Conservation (phyloP, 2,329 filamentous ascomycete genomes). For the Fusarium sp. region DNA sequence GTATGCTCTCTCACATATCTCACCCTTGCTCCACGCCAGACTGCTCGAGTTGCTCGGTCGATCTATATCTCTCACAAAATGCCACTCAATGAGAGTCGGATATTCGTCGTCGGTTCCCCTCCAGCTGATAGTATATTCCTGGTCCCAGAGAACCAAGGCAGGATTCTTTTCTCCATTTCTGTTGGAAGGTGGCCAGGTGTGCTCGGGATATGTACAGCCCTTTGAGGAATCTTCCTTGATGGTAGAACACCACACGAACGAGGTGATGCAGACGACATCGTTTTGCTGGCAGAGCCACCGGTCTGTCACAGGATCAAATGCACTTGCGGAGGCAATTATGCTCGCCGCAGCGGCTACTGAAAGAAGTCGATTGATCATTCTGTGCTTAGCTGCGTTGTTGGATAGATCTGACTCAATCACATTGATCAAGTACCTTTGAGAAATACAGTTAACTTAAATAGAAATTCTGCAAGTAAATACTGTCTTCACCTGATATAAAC, state of each 20-base stretch:
- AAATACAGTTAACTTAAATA: no score
- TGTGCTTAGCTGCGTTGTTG: not conserved
- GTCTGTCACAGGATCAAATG: slow-evolving; percentile 18
- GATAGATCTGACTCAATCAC: no score
- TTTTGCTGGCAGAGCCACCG: slow-evolving; percentile 29
- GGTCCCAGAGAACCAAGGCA: slow-evolving; percentile 29
- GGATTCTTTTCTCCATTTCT: slow-evolving; percentile 12
- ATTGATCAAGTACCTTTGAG: no score
- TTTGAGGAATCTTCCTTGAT: slow-evolving; percentile 21
- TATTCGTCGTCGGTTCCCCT: slow-evolving; percentile 26
- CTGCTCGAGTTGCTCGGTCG: slow-evolving; percentile 19
- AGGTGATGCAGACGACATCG: slow-evolving; percentile 29
- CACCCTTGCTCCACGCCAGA: slow-evolving; percentile 21
- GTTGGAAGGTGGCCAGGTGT: slow-evolving; percentile 11
- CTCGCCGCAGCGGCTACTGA: slow-evolving; percentile 1
- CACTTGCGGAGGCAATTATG: not conserved
- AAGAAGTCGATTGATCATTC: slow-evolving; percentile 4
- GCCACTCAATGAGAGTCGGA: slow-evolving; percentile 19
- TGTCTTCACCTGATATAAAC: not conserved
- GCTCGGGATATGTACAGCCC: slow-evolving; percentile 19
- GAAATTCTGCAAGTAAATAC: no score
- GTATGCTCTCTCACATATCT: not conserved
- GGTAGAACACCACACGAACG: slow-evolving; percentile 34
- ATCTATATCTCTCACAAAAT: slow-evolving; percentile 25
- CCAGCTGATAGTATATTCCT: slow-evolving; percentile 29